These are phyloP conservation scores for Ustilago xerochloae DNA, from an alignment of 1,284 basidiomycete species.

Conservation along the genomic window DNA sequence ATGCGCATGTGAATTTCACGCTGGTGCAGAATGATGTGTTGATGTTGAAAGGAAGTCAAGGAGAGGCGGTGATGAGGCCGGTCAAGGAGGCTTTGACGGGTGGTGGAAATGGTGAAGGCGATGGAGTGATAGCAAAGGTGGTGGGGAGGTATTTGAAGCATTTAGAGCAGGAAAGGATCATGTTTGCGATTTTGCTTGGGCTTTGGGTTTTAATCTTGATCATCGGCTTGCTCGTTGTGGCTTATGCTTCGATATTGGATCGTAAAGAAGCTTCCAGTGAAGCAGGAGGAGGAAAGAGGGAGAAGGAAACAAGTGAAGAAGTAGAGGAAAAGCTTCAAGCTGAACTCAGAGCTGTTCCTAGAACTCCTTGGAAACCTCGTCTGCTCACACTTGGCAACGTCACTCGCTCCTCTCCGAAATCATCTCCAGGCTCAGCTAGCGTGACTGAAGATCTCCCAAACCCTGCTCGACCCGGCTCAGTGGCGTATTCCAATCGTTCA, in stretches of 20 bases:
- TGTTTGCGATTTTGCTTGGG: slow-evolving; percentile 83
- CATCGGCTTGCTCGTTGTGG: slow-evolving; percentile 76
- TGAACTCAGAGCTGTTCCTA: not conserved
- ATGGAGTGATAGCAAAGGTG: slow-evolving; percentile 79
- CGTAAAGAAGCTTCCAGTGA: not conserved
- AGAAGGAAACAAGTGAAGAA: not conserved
- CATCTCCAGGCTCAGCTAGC: too few relatives aligned
- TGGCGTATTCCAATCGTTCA: slow-evolving; percentile 8
- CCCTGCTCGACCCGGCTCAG: not conserved
- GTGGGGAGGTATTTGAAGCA: slow-evolving; percentile 72
- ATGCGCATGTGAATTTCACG: slow-evolving; percentile 82
- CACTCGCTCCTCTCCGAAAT: too few relatives aligned
- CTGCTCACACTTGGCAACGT: too few relatives aligned
- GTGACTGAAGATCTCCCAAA: too few relatives aligned
- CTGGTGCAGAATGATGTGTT: slow-evolving; percentile 79
- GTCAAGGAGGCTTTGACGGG: slow-evolving; percentile 27
- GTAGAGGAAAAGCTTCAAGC: slow-evolving; percentile 10
- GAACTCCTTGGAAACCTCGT: not conserved
- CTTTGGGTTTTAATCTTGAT: slow-evolving; percentile 82
- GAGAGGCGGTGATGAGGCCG: slow-evolving; percentile 75
- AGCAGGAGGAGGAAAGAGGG: not conserved
- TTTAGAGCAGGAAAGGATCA: slow-evolving; percentile 81
- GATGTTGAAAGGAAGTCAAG: slow-evolving; percentile 77
- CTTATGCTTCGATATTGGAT: slow-evolving; percentile 67
- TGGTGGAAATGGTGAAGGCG: slow-evolving; percentile 70